Base-by-base conservation (phyloP, 306 rosid species). In the Vigna angularis region DNA sequence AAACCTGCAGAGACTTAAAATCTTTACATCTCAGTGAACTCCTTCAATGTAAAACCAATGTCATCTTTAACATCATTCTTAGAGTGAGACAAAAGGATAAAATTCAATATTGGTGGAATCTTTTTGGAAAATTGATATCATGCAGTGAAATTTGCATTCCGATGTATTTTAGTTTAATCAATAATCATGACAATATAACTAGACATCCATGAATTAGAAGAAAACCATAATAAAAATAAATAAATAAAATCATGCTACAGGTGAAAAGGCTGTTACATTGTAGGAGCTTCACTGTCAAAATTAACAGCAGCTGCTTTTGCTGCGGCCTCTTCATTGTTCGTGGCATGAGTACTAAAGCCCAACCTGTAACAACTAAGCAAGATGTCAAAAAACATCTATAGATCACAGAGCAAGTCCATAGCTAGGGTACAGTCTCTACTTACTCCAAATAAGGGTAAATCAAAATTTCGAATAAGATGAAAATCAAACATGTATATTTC, bases 231-330 rank as follows among this genome's bases (percentile, higher is more conserved):
- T n/a, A 15, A 52, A 34, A 52, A 26, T 26, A 26, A 26, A 26
- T 26, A 26, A 26, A 26, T 26, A 26, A 26, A 16, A 7, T 6
- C 34, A 49, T 42, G 18, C 67, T 4, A 50, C 6, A 49, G 9
- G 30, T 61, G 63, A 42, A 52, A 84, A 80, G 82, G 76, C 26
- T 6, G 42, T 50, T 89, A 91, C 97, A 91, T 87, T 78, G 97
- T 89, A 59, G 93, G 91, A 82, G 88, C 88, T 83, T 88, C 93
- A 48, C 73, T 89, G 59, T 87, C 87, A 48, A 91, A 89, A 65
- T 81, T 79, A 34, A 83, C 73, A 49, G 93, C 91, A 70, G 92
- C 92, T 63, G 85, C 87, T 82, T 88, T 89, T 50, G 93, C 93
- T 34, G 86, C 90, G 69, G 90, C 86, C 82, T 91, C 92, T 78